Percentiles rank a stretch among this genome's conserved stretches.
These are phyloP conservation scores for Ilyonectria sp. DNA, from an alignment of 2,329 filamentous ascomycete species.

Conservation along the genomic window DNA sequence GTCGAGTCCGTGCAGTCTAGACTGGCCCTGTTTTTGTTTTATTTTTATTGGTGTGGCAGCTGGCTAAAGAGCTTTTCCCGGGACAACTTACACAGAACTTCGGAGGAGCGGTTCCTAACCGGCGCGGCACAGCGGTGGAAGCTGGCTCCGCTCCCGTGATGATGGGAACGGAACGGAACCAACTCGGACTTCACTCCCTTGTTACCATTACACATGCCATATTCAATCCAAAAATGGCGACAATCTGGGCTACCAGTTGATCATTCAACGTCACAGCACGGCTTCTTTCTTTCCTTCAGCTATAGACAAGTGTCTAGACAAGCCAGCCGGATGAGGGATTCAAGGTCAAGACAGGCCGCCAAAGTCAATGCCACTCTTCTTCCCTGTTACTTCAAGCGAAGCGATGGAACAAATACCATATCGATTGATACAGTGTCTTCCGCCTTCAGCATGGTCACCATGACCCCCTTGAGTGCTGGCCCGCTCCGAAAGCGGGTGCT, in stretches of 20 bases:
- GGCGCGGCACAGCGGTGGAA: background rate
- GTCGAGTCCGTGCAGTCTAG: background rate
- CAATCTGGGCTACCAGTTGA: background rate
- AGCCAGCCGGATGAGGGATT: background rate
- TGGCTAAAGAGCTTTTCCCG: background rate
- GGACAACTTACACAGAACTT: background rate
- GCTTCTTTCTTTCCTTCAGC: background rate
- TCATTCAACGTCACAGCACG: background rate
- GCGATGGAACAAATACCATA: background rate
- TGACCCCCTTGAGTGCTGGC: background rate
- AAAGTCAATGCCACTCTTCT: background rate
- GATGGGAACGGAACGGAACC: background rate
- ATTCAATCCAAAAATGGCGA: background rate
- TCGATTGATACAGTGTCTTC: background rate
- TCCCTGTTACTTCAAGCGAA: background rate
- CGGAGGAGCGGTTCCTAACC: background rate
- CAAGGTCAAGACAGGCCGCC: background rate
- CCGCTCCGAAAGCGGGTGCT: background rate
- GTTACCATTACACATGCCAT: background rate
- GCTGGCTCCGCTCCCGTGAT: background rate
- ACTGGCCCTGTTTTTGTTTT: background rate
- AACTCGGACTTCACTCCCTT: background rate
- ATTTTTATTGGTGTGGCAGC: background rate
- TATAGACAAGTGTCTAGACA: conserved; percentile 2
- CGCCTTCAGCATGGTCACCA: background rate